Conservation (phyloP, 257 asterid species). For the Lithospermum erythrorhizon region DNA sequence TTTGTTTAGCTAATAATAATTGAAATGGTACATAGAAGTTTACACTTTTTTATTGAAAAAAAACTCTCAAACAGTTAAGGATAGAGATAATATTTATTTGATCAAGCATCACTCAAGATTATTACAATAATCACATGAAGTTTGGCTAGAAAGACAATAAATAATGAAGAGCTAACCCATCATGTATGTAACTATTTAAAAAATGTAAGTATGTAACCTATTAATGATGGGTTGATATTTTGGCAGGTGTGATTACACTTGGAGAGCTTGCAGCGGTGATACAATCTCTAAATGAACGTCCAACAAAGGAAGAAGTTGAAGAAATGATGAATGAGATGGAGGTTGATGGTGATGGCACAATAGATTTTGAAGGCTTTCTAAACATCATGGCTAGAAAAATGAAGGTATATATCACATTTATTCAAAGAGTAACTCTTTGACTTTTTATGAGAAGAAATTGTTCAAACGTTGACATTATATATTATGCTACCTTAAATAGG, state of each 20-base stretch:
- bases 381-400: slow-evolving; percentile 49
- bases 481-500: slow-evolving; percentile 20
- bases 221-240: not conserved
- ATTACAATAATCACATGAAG: too few relatives aligned
- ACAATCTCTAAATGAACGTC: slow-evolving; percentile 51
- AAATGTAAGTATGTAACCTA: too few relatives aligned
- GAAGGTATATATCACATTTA: slow-evolving; percentile 27
- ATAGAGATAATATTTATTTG: too few relatives aligned
- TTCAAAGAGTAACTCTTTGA: not conserved
- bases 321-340: slow-evolving; percentile 59
- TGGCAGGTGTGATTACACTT: slow-evolving; percentile 48
- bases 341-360: slow-evolving; percentile 42
- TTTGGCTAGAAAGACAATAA: too few relatives aligned
- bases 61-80: too few relatives aligned
- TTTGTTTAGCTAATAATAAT: too few relatives aligned
- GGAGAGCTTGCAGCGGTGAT: slow-evolving; percentile 52
- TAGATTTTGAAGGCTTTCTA: slow-evolving; percentile 56
- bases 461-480: not conserved
- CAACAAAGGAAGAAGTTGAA: slow-evolving; percentile 55
- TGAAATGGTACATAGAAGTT: too few relatives aligned
- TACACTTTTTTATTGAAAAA: too few relatives aligned
- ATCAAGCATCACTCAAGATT: too few relatives aligned
- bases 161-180: too few relatives aligned
- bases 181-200: too few relatives aligned
- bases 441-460: not conserved